Percentiles rank a stretch among this genome's conserved stretches.
phyloP scores from a whole-genome alignment of 169 alveolate genomes.

The Cryptosporidium viatorum region DNA sequence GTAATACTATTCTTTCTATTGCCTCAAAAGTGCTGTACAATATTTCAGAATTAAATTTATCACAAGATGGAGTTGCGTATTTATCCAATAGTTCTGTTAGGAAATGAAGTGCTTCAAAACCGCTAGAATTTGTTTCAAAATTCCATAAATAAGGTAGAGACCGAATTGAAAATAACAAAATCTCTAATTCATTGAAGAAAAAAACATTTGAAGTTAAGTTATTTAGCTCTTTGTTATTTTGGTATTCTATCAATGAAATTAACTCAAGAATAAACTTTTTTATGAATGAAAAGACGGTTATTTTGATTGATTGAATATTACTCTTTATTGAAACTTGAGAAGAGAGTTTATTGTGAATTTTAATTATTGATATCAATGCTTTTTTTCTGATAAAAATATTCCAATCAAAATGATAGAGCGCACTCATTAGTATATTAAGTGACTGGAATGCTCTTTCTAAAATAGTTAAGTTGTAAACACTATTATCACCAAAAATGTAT shows the following conservation, averaged over 20 bases:
- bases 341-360: conserved; percentile 36
- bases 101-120: neutral
- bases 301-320: neutral
- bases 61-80: neutral
- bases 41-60: neutral
- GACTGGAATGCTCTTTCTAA: conserved; percentile 36
- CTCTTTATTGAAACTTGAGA: neutral
- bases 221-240: neutral
- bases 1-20: conserved; percentile 23
- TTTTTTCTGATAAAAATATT: conserved; percentile 43
- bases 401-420: conserved; percentile 71
- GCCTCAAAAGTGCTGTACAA: conserved; percentile 11
- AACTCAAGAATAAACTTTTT: conserved; percentile 39
- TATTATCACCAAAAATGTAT: conserved; percentile 7
- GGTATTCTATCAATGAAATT: neutral
- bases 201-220: neutral
- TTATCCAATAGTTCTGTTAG: conserved; percentile 25
- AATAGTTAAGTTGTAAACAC: neutral
- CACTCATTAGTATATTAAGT: conserved; percentile 34
- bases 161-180: conserved; percentile 18
- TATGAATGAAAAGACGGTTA: conserved; percentile 26
- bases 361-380: conserved; percentile 26
- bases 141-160: conserved; percentile 56
- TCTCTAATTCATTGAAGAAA: conserved; percentile 16
- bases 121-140: neutral